These are phyloP conservation scores for Cornus controversa DNA, from an alignment of 148 eudicot species.

Conservation along the genomic window DNA sequence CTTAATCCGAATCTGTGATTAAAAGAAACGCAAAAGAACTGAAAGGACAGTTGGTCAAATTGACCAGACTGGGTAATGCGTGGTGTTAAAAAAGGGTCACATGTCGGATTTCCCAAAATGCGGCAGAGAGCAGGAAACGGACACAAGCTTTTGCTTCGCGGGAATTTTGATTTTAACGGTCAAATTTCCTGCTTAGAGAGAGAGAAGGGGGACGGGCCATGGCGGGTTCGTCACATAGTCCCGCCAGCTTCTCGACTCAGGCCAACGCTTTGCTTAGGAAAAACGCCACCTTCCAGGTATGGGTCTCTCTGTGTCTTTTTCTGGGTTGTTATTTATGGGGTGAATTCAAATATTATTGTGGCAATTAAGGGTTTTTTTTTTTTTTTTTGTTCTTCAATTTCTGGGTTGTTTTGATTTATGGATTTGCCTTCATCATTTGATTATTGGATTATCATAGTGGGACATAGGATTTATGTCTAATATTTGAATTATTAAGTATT, in stretches of 20 bases:
- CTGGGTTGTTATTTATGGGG: background rate
- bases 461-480: background rate
- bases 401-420: background rate
- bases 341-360: background rate
- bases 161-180: background rate
- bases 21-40: too few species aligned
- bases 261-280: conserved; percentile 88
- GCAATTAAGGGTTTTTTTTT: background rate
- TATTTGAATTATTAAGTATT: background rate
- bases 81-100: too few species aligned
- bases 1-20: too few species aligned
- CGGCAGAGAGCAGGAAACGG: background rate
- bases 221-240: conserved; percentile 50
- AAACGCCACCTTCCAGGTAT: conserved; percentile 73
- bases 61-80: too few species aligned
- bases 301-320: background rate
- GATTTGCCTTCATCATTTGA: background rate
- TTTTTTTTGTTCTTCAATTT: background rate
- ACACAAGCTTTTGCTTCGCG: background rate
- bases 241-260: conserved; percentile 66
- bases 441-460: background rate
- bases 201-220: conserved; percentile 26
- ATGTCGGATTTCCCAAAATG: too few species aligned
- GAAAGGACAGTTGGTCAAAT: too few species aligned
- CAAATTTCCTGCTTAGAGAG: background rate